phyloP scores from a whole-genome alignment of 345 rosid species.

The Citrus inodora region DNA sequence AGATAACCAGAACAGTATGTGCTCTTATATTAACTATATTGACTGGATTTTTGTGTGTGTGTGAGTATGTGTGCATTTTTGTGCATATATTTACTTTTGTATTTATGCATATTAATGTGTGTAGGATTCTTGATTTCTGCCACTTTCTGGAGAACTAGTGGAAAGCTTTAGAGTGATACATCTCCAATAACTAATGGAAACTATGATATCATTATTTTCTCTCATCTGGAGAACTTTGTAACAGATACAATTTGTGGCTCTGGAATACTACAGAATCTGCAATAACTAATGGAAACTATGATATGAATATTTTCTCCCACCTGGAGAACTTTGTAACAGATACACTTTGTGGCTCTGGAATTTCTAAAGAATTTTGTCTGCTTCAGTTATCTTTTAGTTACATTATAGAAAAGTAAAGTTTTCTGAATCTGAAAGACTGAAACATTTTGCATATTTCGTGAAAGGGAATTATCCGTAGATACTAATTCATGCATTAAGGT shows the following conservation, averaged over 20 bases:
- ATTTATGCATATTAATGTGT: too few relatives aligned
- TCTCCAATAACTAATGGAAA: not conserved
- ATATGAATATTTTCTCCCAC: too few relatives aligned
- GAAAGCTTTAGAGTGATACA: too few relatives aligned
- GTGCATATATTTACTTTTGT: too few relatives aligned
- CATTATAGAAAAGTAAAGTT: not conserved
- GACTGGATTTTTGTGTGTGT: not conserved
- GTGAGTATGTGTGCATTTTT: too few relatives aligned
- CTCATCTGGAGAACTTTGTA: not conserved
- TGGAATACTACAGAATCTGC: too few relatives aligned
- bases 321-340: too few relatives aligned
- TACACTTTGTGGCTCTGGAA: too few relatives aligned
- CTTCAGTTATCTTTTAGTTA: not conserved
- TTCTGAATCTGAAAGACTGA: not conserved
- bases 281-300: too few relatives aligned
- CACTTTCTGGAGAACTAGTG: not conserved
- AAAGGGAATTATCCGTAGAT: too few relatives aligned
- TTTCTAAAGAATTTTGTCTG: too few relatives aligned
- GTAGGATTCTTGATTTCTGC: not conserved
- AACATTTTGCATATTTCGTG: not conserved
- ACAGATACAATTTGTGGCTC: not conserved
- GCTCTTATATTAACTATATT: slow-evolving; percentile 6
- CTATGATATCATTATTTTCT: not conserved
- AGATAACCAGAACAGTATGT: slow-evolving; percentile 28
- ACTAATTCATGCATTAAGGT: not conserved